Evolutionary conservation across 169 alveolate species (phyloP).

Genomic region (Fabrea salina): DNA sequence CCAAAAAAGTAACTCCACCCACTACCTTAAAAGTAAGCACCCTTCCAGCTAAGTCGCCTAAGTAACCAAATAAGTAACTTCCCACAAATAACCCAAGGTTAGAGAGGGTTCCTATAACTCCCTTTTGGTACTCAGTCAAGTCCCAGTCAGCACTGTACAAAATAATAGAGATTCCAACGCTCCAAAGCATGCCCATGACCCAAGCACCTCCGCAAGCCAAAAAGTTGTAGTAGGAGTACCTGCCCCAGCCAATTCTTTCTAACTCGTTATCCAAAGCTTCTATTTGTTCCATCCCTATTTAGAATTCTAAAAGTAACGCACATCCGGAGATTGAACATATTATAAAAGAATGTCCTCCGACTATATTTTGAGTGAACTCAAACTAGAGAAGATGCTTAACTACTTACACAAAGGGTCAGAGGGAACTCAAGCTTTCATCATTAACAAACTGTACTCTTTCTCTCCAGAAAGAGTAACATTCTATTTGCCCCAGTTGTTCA

Average conservation of each 20-base stretch:
- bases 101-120: not conserved
- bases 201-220: slow-evolving; percentile 7
- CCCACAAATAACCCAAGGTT: not conserved
- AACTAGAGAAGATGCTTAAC: too few species aligned
- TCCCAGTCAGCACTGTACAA: slow-evolving; percentile 15
- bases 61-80: not conserved
- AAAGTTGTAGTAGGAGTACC: not conserved
- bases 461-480: not conserved
- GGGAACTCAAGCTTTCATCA: slow-evolving; percentile 13
- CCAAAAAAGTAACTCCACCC: not conserved
- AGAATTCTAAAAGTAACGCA: too few species aligned
- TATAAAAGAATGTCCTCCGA: too few species aligned
- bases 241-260: slow-evolving; percentile 31
- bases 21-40: not conserved
- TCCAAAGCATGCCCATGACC: not conserved
- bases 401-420: slow-evolving; percentile 15
- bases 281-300: too few species aligned
- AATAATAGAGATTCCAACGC: not conserved
- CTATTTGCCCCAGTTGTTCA: slow-evolving; percentile 29
- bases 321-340: too few species aligned
- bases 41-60: slow-evolving; percentile 5
- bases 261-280: too few species aligned
- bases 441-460: not conserved
- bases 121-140: not conserved
- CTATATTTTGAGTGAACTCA: too few species aligned